Conservation (phyloP, 2,329 filamentous ascomycete species). For the Epichloe brachyelytri region DNA sequence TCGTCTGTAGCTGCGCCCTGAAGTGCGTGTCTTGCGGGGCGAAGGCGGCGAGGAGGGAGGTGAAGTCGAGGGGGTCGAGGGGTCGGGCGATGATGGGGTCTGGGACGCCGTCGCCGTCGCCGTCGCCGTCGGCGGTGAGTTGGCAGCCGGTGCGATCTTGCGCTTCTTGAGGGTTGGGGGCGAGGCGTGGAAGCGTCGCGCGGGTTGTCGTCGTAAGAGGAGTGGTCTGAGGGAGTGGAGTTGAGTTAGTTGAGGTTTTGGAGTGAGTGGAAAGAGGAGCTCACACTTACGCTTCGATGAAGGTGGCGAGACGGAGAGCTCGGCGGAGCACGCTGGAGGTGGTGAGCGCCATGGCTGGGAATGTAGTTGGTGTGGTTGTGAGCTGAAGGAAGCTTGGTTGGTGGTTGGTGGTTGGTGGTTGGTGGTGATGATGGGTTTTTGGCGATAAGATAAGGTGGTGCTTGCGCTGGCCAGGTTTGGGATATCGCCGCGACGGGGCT, state of each 20-base stretch:
- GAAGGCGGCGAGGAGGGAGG: conserved; percentile 33
- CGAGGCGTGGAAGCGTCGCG: conserved; percentile 19
- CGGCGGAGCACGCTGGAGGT: not conserved
- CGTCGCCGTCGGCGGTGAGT: conserved; percentile 15
- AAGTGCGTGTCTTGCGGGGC: conserved; percentile 28
- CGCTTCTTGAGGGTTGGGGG: conserved; percentile 24
- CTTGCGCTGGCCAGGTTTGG: too few relatives aligned
- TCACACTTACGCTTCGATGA: conserved; percentile 12
- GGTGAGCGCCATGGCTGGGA: not conserved
- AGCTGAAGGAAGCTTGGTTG: not conserved
- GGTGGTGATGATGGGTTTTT: not conserved
- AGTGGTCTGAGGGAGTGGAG: not conserved
- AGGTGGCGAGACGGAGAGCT: not conserved
- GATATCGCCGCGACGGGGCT: not conserved
- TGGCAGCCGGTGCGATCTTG: conserved; percentile 20
- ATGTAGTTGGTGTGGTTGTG: not conserved
- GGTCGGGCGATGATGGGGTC: conserved; percentile 16
- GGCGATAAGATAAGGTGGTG: not conserved
- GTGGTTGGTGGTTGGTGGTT: not conserved
- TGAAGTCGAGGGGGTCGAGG: conserved; percentile 35
- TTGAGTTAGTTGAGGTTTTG: not conserved
- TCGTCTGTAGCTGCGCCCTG: conserved; percentile 27
- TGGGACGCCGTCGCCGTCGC: conserved; percentile 8
- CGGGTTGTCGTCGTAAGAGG: not conserved
- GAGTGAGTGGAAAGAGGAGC: not conserved